Evolutionary conservation across 345 rosid species (phyloP).

Genomic region (Sisymbrium irio): DNA sequence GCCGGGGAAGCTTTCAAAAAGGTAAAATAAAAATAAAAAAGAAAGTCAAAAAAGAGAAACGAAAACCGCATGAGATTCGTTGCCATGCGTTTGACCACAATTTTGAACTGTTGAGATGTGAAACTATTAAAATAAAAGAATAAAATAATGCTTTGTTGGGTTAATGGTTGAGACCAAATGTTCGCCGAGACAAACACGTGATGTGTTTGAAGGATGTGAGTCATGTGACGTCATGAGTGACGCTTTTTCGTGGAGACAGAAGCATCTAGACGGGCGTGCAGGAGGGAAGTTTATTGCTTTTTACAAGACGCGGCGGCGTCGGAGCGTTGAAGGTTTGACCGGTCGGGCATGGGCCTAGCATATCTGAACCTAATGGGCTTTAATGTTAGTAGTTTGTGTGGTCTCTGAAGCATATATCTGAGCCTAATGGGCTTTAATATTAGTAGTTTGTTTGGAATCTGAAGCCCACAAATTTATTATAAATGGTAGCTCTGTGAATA

Average conservation of each 20-base stretch:
- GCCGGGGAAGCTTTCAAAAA: slow-evolving; percentile 25
- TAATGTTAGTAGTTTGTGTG: background rate
- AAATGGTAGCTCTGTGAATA: too few species aligned
- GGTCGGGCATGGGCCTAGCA: background rate
- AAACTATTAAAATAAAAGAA: background rate
- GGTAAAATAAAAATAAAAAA: background rate
- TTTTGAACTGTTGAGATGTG: background rate
- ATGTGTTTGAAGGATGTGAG: background rate
- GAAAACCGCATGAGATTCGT: slow-evolving; percentile 21
- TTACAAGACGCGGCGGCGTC: slow-evolving; percentile 14
- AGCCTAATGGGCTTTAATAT: background rate
- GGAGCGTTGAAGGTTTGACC: background rate
- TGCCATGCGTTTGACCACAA: slow-evolving; percentile 9
- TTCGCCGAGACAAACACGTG: slow-evolving; percentile 18
- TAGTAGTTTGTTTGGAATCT: background rate
- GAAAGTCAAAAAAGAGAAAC: slow-evolving; percentile 3
- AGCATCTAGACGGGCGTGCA: slow-evolving; percentile 13
- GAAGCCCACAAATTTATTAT: background rate
- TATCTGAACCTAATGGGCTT: background rate
- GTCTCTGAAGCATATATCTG: background rate
- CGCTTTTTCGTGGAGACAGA: slow-evolving; percentile 11
- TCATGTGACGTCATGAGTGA: slow-evolving; percentile 24
- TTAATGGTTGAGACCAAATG: background rate
- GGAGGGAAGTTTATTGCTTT: background rate
- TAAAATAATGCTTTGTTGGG: background rate